A percentile compares a stretch with the other conserved stretches of the same genome.
phyloP scores from a whole-genome alignment of 2,329 filamentous ascomycete species.

The Xylaria sp. region DNA sequence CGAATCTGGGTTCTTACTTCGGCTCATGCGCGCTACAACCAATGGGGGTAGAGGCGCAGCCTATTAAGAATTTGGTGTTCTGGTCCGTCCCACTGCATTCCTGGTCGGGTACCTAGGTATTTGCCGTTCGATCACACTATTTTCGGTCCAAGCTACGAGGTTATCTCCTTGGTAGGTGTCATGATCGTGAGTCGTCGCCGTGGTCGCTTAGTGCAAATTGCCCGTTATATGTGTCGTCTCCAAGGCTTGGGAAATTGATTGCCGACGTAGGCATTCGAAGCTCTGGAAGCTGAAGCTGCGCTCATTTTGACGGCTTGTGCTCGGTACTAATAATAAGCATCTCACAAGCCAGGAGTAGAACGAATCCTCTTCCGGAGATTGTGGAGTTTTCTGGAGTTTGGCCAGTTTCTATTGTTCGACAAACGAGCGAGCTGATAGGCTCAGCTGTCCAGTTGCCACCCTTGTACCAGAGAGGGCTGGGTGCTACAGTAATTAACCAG shows the following conservation, averaged over 20 bases:
- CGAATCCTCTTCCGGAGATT: conserved; percentile 40
- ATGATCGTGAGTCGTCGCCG: neutral
- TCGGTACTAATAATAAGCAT: conserved; percentile 31
- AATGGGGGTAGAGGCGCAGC: conserved; percentile 19
- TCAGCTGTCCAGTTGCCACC: conserved; percentile 41
- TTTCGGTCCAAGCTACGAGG: neutral
- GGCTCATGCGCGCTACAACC: conserved; percentile 25
- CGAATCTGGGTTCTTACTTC: conserved; percentile 11
- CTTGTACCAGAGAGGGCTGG: conserved; percentile 36
- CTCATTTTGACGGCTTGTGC: neutral
- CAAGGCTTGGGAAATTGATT: neutral
- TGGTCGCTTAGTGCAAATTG: neutral
- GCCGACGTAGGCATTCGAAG: neutral
- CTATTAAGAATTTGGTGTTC: conserved; percentile 28
- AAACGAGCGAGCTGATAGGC: conserved; percentile 44
- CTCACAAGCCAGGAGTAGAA: conserved; percentile 15
- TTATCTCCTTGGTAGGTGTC: neutral
- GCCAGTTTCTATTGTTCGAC: conserved; percentile 46
- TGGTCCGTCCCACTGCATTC: conserved; percentile 32
- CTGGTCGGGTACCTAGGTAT: conserved; percentile 16
- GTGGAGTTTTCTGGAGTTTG: conserved; percentile 48
- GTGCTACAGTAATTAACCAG: conserved; percentile 41
- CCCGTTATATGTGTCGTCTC: neutral
- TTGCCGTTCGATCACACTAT: conserved; percentile 24
- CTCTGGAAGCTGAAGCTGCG: neutral